Conservation (phyloP, 495 filamentous ascomycete genomes). For the Aspergillus sclerotiicarbonarius region DNA sequence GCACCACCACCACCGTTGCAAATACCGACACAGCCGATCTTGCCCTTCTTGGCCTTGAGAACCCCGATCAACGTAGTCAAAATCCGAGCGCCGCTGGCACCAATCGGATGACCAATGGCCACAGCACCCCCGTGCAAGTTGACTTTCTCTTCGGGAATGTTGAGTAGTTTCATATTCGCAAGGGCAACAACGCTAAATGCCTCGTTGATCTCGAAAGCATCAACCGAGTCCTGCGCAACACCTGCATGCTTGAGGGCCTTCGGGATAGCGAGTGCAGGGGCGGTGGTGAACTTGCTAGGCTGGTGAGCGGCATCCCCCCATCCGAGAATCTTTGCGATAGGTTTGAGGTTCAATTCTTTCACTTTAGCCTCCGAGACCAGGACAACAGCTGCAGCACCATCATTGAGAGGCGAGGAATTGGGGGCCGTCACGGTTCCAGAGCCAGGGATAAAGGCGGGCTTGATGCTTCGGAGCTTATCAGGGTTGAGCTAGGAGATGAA, state of each 20-base stretch:
- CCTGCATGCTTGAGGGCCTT: conserved; percentile 93
- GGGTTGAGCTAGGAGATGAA: conserved; percentile 66
- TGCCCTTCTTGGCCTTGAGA: conserved; percentile 82
- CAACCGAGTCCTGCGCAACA: conserved; percentile 69
- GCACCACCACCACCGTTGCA: conserved; percentile 98
- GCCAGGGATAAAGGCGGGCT: conserved; percentile 79
- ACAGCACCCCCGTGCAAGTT: conserved; percentile 96
- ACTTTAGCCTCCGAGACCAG: conserved; percentile 87
- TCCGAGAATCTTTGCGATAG: conserved; percentile 90
- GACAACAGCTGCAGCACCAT: conserved; percentile 86
- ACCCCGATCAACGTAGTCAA: conserved; percentile 88
- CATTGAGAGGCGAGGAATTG: conserved; percentile 93
- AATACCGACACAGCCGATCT: conserved; percentile 91
- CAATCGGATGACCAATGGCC: conserved; percentile 91
- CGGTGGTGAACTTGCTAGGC: conserved; percentile 92
- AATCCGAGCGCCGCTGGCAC: conserved; percentile 90
- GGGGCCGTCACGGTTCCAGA: conserved; percentile 91
- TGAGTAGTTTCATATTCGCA: conserved; percentile 89
- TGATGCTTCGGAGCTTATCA: conserved; percentile 80
- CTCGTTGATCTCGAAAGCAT: conserved; percentile 98
- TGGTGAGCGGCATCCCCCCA: conserved; percentile 92
- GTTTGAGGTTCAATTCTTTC: conserved; percentile 82
- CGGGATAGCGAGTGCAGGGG: conserved; percentile 91
- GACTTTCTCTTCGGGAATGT: conserved; percentile 77
- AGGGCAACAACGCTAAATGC: conserved; percentile 96